Conservation (phyloP, 805 yeast species). For the Brettanomyces bruxellensis region DNA sequence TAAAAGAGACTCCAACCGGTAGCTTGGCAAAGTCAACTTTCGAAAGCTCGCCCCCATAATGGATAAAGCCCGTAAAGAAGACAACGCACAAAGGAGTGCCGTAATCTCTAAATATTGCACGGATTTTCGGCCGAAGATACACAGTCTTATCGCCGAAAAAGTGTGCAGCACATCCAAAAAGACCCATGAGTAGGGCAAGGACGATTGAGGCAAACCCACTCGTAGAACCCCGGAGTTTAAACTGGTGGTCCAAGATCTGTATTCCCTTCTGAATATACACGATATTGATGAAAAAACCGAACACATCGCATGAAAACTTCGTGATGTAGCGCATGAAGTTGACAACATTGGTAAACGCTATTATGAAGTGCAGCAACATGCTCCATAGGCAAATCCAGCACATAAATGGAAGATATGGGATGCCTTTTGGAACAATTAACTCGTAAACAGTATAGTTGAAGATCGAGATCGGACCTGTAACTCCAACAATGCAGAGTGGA, state of each 20-base stretch:
- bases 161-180: slow-evolving; percentile 59
- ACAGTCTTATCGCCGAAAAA: slow-evolving; percentile 54
- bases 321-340: slow-evolving; percentile 64
- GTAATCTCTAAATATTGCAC: slow-evolving; percentile 77
- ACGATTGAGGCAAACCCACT: slow-evolving; percentile 57
- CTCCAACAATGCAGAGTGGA: slow-evolving; percentile 93
- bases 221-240: slow-evolving; percentile 29
- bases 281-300: slow-evolving; percentile 84
- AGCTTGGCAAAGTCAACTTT: slow-evolving; percentile 48
- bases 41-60: slow-evolving; percentile 74
- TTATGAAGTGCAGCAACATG: slow-evolving; percentile 65
- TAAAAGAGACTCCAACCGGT: slow-evolving; percentile 64
- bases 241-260: slow-evolving; percentile 69
- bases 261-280: slow-evolving; percentile 88
- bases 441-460: slow-evolving; percentile 87
- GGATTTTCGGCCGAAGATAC: slow-evolving; percentile 46
- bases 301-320: slow-evolving; percentile 80
- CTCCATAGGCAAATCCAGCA: slow-evolving; percentile 94
- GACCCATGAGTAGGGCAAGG: slow-evolving; percentile 64
- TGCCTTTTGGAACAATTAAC: slow-evolving; percentile 45
- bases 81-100: slow-evolving; percentile 77
- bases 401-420: slow-evolving; percentile 79
- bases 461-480: slow-evolving; percentile 90
- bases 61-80: slow-evolving; percentile 89
- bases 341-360: slow-evolving; percentile 65